Evolutionary conservation across 192 early-diverging fungal species (phyloP).

Genomic region (Backusella sp.): DNA sequence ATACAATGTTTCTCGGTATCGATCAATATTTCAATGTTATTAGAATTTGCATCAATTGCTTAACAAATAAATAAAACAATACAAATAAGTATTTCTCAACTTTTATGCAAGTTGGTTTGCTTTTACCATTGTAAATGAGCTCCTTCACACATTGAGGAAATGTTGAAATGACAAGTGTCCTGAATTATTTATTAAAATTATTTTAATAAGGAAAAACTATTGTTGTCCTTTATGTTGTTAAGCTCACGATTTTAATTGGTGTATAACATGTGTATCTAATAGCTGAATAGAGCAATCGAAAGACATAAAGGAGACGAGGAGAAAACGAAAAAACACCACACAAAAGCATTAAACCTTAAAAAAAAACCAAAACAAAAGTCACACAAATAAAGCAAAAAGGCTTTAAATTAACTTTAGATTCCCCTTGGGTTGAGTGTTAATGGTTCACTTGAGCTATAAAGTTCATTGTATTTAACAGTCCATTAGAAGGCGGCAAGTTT

Average conservation of each 20-base stretch:
- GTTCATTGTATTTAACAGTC: background rate
- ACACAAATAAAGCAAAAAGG: background rate
- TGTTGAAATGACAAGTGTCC: conserved; percentile 16
- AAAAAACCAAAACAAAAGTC: background rate
- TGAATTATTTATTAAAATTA: background rate
- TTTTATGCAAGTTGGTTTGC: background rate
- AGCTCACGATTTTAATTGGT: conserved; percentile 16
- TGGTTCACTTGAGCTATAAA: too few relatives aligned
- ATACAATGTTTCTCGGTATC: conserved; percentile 45
- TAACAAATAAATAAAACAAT: background rate
- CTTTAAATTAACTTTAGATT: background rate
- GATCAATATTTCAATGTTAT: conserved; percentile 45
- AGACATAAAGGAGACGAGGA: background rate
- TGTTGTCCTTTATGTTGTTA: background rate
- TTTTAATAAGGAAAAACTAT: background rate
- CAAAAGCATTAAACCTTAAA: background rate
- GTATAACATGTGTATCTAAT: conserved; percentile 13
- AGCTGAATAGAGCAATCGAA: background rate
- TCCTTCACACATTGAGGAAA: conserved; percentile 58
- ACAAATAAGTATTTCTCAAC: background rate
- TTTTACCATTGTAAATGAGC: conserved; percentile 60
- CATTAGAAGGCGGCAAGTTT: background rate
- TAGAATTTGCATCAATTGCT: conserved; percentile 61
- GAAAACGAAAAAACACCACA: background rate
- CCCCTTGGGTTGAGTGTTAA: too few relatives aligned